Evolutionary conservation across 352 stramenopile species (phyloP), one percentile per base, ranked within the genome.

Genomic region (Phytophthora europaea): DNA sequence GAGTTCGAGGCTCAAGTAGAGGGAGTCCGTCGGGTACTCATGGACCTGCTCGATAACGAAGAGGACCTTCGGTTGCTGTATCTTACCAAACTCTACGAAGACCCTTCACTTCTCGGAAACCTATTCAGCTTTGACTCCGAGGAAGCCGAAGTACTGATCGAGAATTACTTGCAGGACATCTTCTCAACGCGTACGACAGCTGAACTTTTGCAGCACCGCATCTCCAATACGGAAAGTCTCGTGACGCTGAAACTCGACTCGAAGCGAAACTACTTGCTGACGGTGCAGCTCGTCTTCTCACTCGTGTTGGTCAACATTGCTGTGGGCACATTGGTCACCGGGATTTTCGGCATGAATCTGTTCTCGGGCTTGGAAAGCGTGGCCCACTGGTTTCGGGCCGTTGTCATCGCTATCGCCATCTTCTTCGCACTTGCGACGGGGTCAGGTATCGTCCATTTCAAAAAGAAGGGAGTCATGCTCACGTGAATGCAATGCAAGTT

Each of bases 121-220:
- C 38, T 83, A 20, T 85, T 72, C 55, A 82, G 74, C 34, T 83
- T 85, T 28, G 81, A 89, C 53, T 82, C 80, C 26, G 81, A 89
- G 65, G 79, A 87, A 57, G 81, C 79, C 18, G 81, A 89, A 53
- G 79, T 75, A 8, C 61, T 89, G 47, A 66, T 89, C 40, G 80
- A 89, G 59, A 85, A 81, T 15, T 89, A 89, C 56, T 57, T 89
- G 13, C 80, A 88, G 59, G 82, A 91, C 38, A 91, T 91, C 28
- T 81, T 87, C 64, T 82, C 83, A 22, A 90, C 80, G 10, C 78
- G 79, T 12, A 87, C 82, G 9, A 90, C 84, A 52, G 80, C 79
- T 10, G 74, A 52, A n/a, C 67, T 91, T 15, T 67, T 90, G 56
- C 81, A 89, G 65, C 73, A 82, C 23, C 83, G 83, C 13, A 89